Evolutionary conservation across 306 rosid species (phyloP).

Genomic region (Gillenia trifoliata): DNA sequence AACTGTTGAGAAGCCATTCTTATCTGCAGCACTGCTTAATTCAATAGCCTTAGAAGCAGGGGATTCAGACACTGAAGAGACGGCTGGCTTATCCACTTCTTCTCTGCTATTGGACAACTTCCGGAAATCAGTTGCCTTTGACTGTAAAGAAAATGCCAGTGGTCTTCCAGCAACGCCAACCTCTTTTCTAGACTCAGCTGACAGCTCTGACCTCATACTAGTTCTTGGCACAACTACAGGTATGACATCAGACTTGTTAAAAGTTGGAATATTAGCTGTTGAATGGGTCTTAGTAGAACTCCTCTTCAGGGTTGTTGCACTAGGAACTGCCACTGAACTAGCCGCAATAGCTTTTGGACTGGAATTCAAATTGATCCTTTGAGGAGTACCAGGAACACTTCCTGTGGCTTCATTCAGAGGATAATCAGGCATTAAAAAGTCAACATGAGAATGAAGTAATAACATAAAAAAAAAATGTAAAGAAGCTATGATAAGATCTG

Average conservation of each 20-base stretch:
- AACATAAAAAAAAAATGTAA: neutral
- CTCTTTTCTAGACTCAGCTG: constrained; percentile 76
- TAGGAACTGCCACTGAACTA: constrained; percentile 56
- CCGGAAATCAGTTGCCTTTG: constrained; percentile 61
- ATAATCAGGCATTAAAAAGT: constrained; percentile 30
- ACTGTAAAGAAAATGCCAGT: constrained; percentile 54
- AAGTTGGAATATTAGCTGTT: constrained; percentile 39
- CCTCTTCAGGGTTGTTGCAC: constrained; percentile 56
- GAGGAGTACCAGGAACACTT: constrained; percentile 89
- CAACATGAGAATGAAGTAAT: constrained; percentile 12
- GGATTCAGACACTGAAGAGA: constrained; percentile 53
- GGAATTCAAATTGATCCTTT: constrained; percentile 60
- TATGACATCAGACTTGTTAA: constrained; percentile 67
- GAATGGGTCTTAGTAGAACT: constrained; percentile 57
- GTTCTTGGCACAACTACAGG: constrained; percentile 96
- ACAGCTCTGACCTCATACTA: constrained; percentile 56
- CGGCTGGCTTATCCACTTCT: constrained; percentile 59
- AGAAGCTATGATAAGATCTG: neutral
- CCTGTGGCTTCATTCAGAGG: constrained; percentile 76
- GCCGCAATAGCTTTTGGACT: constrained; percentile 52
- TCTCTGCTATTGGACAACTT: constrained; percentile 57
- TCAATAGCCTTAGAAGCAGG: constrained; percentile 49
- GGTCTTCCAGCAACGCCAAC: constrained; percentile 61
- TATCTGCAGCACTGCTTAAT: constrained; percentile 43
- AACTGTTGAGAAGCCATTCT: constrained; percentile 48